Conservation (phyloP, 2,329 filamentous ascomycete genomes). For the Ceratocystis harringtonii region DNA sequence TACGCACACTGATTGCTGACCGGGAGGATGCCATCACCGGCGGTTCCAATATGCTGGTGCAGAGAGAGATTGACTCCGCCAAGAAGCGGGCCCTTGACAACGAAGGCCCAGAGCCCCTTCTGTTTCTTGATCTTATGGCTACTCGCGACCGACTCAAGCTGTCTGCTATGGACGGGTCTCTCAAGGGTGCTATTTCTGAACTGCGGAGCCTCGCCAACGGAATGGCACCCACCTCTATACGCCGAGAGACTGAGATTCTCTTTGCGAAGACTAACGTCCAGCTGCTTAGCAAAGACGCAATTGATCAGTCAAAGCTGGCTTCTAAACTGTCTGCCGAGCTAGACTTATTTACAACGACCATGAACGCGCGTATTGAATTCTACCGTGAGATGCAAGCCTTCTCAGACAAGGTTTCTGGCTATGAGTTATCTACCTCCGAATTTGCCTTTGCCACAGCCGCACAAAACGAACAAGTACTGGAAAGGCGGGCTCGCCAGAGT, state of each 20-base stretch:
- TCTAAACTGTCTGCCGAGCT: conserved; percentile 50
- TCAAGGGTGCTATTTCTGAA: conserved; percentile 55
- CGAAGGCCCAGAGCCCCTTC: not conserved
- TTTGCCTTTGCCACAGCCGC: not conserved
- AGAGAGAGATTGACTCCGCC: conserved; percentile 39
- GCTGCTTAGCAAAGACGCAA: not conserved
- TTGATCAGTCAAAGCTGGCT: conserved; percentile 11
- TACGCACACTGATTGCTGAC: conserved; percentile 64
- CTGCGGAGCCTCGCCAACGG: conserved; percentile 41
- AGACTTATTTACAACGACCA: conserved; percentile 57
- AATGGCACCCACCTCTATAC: not conserved
- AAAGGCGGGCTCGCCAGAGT: conserved; percentile 42
- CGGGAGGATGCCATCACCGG: conserved; percentile 64
- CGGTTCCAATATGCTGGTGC: conserved; percentile 57
- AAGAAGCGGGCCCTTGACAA: not conserved
- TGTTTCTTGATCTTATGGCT: not conserved
- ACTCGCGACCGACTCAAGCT: not conserved
- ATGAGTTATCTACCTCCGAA: conserved; percentile 26
- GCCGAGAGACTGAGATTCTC: not conserved
- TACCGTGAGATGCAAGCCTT: conserved; percentile 81
- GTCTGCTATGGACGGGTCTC: conserved; percentile 38
- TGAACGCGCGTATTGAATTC: conserved; percentile 78
- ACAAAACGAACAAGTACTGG: conserved; percentile 17
- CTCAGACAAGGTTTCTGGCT: conserved; percentile 54
- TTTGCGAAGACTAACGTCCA: not conserved